Evolutionary conservation across 805 yeast genomes (phyloP).

Genomic region (Schizosaccharomyces cryophilus): DNA sequence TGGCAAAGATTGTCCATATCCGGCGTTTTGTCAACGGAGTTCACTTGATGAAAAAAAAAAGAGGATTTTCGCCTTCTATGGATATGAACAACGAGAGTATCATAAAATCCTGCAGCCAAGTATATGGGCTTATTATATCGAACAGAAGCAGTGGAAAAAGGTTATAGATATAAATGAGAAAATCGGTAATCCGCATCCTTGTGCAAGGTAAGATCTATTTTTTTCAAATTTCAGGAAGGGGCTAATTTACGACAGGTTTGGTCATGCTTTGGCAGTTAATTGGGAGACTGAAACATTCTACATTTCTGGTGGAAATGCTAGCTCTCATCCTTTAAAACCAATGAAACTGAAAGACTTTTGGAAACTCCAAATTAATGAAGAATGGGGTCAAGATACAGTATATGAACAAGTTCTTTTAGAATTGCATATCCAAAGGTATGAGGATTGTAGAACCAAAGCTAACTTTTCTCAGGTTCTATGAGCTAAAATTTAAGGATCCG

Average conservation of each 20-base stretch:
- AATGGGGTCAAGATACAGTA: neutral
- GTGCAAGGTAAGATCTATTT: neutral
- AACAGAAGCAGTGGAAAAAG: neutral
- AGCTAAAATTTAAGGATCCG: neutral
- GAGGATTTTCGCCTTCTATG: neutral
- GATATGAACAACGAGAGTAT: neutral
- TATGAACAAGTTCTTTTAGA: too few species aligned
- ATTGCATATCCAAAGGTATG: too few species aligned
- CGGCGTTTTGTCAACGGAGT: neutral
- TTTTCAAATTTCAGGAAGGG: too few species aligned
- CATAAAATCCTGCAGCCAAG: neutral
- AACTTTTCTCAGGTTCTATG: neutral
- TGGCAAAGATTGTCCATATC: neutral
- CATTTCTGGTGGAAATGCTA: neutral
- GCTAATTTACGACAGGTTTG: neutral
- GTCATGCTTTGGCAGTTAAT: neutral
- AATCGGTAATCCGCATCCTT: neutral
- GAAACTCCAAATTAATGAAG: neutral
- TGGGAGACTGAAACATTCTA: neutral
- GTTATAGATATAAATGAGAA: neutral
- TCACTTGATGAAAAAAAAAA: neutral
- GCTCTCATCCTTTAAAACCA: neutral
- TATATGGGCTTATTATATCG: neutral
- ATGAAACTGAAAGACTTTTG: neutral
- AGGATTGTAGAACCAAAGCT: too few species aligned